phyloP scores from a whole-genome alignment of 257 asterid genomes.

The Orobanche coerulescens region DNA sequence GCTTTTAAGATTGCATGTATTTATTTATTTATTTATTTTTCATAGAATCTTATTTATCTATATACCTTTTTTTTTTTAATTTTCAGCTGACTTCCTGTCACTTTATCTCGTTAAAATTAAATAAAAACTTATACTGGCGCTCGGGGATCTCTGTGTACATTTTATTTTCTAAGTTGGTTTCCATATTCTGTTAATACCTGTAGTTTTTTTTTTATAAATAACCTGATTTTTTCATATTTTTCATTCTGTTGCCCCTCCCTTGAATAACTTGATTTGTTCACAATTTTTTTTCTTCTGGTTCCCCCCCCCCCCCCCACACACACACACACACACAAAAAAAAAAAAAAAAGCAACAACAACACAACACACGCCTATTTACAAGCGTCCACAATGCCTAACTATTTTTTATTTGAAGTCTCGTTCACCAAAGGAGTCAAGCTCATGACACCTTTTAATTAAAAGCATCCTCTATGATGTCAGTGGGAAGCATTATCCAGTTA shows the following conservation, averaged over 20 bases:
- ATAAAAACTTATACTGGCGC: constrained; percentile 2
- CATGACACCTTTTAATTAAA: background rate
- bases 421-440: constrained; percentile 13
- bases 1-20: background rate
- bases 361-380: background rate
- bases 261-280: background rate
- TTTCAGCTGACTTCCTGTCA: background rate
- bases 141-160: constrained; percentile 2
- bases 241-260: background rate
- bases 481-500: constrained; percentile 44
- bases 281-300: background rate
- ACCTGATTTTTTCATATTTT: no score
- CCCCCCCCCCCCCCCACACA: background rate
- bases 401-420: background rate
- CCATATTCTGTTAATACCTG: background rate
- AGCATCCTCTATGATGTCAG: constrained; percentile 33
- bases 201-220: background rate
- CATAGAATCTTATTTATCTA: background rate
- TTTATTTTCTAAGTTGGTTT: background rate
- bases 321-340: background rate
- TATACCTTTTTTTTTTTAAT: background rate
- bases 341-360: no score
- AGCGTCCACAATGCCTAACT: constrained; percentile 5
- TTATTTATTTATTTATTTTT: background rate
- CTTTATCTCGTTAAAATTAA: background rate